Evolutionary conservation across 2,329 filamentous ascomycete genomes (phyloP).

Genomic region (Arachnomyces sp.): DNA sequence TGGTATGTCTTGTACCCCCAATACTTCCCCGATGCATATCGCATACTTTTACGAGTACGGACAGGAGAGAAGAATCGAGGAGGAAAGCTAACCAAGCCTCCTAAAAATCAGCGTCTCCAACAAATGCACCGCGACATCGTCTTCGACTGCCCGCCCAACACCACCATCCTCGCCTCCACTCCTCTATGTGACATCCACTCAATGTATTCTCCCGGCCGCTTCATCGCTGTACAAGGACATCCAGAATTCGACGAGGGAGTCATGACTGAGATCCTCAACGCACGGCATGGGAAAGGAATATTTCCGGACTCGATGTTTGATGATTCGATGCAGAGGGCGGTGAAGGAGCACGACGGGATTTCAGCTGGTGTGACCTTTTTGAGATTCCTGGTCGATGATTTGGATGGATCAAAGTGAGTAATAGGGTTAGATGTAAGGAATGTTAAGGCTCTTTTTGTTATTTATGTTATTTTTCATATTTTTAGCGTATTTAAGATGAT

Average conservation of each 20-base stretch:
- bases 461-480: too few species aligned
- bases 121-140: slow-evolving; percentile 85
- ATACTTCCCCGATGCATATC: too few species aligned
- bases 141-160: slow-evolving; percentile 53
- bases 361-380: slow-evolving; percentile 66
- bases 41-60: too few species aligned
- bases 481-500: slow-evolving; percentile 9
- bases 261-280: slow-evolving; percentile 58
- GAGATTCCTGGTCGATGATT: slow-evolving; percentile 60
- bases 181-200: slow-evolving; percentile 66
- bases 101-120: slow-evolving; percentile 46
- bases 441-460: too few species aligned
- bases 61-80: too few species aligned
- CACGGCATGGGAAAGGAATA: slow-evolving; percentile 58
- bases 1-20: slow-evolving; percentile 40
- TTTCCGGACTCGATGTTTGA: slow-evolving; percentile 62
- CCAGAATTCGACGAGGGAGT: slow-evolving; percentile 74
- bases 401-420: too few species aligned
- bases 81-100: not conserved
- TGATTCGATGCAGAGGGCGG: slow-evolving; percentile 60
- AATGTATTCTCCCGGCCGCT: slow-evolving; percentile 60
- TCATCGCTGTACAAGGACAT: slow-evolving; percentile 77
- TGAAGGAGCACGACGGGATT: slow-evolving; percentile 70
- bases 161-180: slow-evolving; percentile 58
- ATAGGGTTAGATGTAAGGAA: too few species aligned